Evolutionary conservation across 768 basidiomycete species (phyloP), one percentile per base, ranked within the genome.

Genomic region (Lentinula sp.): DNA sequence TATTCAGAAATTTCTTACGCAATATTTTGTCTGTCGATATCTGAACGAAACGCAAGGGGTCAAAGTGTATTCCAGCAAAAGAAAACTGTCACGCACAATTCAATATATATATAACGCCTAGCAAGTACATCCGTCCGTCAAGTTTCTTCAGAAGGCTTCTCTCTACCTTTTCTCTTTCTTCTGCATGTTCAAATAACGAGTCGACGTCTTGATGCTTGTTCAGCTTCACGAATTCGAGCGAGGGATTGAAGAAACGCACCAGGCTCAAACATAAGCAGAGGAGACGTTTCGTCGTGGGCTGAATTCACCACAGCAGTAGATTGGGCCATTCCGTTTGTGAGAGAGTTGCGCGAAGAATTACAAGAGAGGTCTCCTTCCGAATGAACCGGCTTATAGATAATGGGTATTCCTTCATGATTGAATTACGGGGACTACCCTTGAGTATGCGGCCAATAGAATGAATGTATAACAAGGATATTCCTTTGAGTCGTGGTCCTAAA

Each of bases 11-110:
- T n/a, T 67, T 77, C 78, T 66, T 68, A 85, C 84, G 80, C 75
- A 43, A 79, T 86, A 66, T 89, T 89, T 66, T 88, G 89, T 37
- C 89, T 78, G 70, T 90, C 89, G 59, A 90, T 80, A 76, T 88
- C 76, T 76, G 51, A 5, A 28, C 58, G 35, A 43, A 37, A 45
- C 11, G 18, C 23, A 28, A 55, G 49, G 57, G 16, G 31, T 11
- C 15, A 15, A 37, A 15, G 43, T 5, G 28, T 49, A 55, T 40
- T 45, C 16, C 23, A 54, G 35, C 43, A 13, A 23, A 46, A 61
- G 78, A 2, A 39, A 69, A 67, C 79, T 78, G 46, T 79, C 35
- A 72, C 66, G 65, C 65, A 74, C 77, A 79, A 61, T 79, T 79
- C 48, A 80, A 69, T 40, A 80, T 76, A 61, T 80, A 79, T 11